A percentile compares a stretch with the other conserved stretches of the same genome.
These are phyloP conservation scores for Gracilaria gracilis DNA, from an alignment of 23 red algal genomes.

Conservation along the genomic window DNA sequence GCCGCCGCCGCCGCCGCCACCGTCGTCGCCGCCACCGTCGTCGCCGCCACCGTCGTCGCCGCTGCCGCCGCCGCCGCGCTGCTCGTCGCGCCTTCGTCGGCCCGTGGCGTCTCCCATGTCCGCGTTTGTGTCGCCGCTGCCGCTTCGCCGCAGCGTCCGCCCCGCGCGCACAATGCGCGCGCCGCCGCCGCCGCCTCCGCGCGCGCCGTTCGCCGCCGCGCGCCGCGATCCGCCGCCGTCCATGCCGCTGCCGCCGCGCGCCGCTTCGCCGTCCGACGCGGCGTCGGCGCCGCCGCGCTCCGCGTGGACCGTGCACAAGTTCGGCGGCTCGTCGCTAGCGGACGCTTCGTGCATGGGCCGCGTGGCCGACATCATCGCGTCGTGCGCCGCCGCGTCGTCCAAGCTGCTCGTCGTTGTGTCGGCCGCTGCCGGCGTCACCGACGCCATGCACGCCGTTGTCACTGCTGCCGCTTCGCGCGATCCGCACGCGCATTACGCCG, in stretches of 20 bases:
- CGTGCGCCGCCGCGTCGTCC: neutral
- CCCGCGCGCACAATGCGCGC: slow-evolving; percentile 1
- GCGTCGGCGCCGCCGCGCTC: neutral
- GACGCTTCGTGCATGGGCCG: slow-evolving; percentile 58
- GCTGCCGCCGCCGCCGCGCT: neutral
- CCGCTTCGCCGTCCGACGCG: slow-evolving; percentile 17
- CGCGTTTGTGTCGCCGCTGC: slow-evolving; percentile 19
- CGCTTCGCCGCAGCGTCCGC: slow-evolving; percentile 17
- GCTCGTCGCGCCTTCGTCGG: neutral
- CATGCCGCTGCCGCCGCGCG: neutral
- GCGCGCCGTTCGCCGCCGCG: slow-evolving; percentile 23
- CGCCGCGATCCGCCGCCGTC: slow-evolving; percentile 5
- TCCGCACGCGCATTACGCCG: slow-evolving; percentile 82
- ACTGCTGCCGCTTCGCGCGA: slow-evolving; percentile 59
- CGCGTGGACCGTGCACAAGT: slow-evolving; percentile 91
- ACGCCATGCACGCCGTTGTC: slow-evolving; percentile 64
- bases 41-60: neutral
- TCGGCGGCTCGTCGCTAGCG: slow-evolving; percentile 89
- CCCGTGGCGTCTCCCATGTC: slow-evolving; percentile 1
- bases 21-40: no score
- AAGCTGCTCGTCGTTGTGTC: slow-evolving; percentile 92
- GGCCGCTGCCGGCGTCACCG: slow-evolving; percentile 89
- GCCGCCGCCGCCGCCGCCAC: no score
- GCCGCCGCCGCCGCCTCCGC: neutral
- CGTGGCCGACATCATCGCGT: slow-evolving; percentile 57